A percentile compares a stretch with the other conserved stretches of the same genome.
These are phyloP conservation scores for Alnus glutinosa DNA, from an alignment of 306 rosid genomes.

Conservation along the genomic window DNA sequence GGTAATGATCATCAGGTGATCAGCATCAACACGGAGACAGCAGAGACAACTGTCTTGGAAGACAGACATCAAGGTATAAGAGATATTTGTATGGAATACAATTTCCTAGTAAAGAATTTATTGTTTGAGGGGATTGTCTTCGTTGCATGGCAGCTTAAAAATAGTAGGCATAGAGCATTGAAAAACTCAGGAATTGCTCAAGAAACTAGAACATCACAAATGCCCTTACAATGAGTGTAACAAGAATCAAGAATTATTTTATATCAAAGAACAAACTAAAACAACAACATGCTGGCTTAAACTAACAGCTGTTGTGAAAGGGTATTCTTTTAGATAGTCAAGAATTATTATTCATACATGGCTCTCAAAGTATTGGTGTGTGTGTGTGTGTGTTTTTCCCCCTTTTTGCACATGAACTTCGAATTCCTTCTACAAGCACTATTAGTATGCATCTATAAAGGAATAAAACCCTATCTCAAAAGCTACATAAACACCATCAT, in stretches of 20 bases:
- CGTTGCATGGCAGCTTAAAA: neutral
- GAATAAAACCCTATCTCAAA: neutral
- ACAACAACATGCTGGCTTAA: neutral
- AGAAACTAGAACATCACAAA: neutral
- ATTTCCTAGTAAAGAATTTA: neutral
- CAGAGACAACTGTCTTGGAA: neutral
- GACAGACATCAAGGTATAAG: neutral
- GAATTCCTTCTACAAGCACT: neutral
- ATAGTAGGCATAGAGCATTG: neutral
- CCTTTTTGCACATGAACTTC: neutral
- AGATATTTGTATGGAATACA: neutral
- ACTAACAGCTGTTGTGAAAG: neutral
- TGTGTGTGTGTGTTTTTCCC: too few relatives aligned
- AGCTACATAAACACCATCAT: neutral
- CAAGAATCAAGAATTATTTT: neutral
- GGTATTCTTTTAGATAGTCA: neutral
- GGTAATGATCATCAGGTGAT: neutral
- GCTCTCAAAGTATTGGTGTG: neutral
- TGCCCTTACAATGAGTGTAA: neutral
- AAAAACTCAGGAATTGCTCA: neutral
- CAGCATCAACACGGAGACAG: neutral
- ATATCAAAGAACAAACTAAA: neutral
- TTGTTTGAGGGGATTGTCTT: neutral
- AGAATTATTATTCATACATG: neutral
- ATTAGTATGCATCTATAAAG: constrained; percentile 1